phyloP scores from a whole-genome alignment of 257 asterid genomes.

The Petunia axillaris region DNA sequence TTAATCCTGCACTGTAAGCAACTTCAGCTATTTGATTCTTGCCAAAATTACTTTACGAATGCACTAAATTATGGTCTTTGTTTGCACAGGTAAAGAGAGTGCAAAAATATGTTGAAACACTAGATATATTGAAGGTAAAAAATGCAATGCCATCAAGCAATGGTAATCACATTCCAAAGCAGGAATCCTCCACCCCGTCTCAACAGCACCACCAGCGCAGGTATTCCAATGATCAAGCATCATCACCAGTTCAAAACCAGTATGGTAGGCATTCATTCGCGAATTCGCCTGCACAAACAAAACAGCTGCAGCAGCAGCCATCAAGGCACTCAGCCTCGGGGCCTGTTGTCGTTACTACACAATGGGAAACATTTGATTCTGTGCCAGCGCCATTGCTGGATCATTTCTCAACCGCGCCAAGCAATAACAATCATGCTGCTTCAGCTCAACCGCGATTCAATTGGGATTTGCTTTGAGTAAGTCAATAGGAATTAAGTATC shows the following conservation, averaged over 20 bases:
- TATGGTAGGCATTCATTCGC: slow-evolving; percentile 43
- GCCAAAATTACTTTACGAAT: not conserved
- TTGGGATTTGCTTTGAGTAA: slow-evolving; percentile 64
- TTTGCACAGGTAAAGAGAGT: slow-evolving; percentile 63
- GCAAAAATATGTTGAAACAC: slow-evolving; percentile 77
- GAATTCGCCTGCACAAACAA: slow-evolving; percentile 42
- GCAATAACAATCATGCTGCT: slow-evolving; percentile 18
- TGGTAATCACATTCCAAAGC: slow-evolving; percentile 28
- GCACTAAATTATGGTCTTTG: not conserved
- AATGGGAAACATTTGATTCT: slow-evolving; percentile 92
- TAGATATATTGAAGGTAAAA: slow-evolving; percentile 72
- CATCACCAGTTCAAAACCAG: slow-evolving; percentile 37
- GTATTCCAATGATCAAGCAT: slow-evolving; percentile 27
- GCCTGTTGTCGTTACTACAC: slow-evolving; percentile 78
- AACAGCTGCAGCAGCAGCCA: slow-evolving; percentile 42
- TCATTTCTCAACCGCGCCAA: slow-evolving; percentile 31
- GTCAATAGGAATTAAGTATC: not conserved
- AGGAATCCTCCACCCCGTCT: slow-evolving; percentile 27
- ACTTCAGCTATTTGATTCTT: not conserved
- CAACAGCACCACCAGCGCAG: slow-evolving; percentile 27
- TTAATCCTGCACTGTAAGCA: not conserved
- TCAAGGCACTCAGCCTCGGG: slow-evolving; percentile 57
- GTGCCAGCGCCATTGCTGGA: slow-evolving; percentile 37
- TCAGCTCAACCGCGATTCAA: slow-evolving; percentile 57
- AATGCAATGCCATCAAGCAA: slow-evolving; percentile 42